phyloP scores from a whole-genome alignment of 108 stramenopile genomes.

The Nitzschia putrida region DNA sequence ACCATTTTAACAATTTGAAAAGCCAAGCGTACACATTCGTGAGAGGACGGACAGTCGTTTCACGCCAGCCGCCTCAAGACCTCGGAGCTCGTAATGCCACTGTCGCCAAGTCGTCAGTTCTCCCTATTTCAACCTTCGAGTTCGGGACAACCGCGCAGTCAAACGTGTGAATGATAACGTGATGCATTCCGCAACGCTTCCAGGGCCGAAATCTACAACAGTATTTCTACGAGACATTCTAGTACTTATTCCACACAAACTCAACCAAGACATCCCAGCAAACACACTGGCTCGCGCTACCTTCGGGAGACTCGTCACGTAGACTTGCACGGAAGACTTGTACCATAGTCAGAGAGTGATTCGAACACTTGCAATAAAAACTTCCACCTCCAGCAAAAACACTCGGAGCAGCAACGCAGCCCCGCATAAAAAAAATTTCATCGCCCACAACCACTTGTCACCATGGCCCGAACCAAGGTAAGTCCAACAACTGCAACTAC shows the following conservation, averaged over 20 bases:
- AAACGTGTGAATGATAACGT: not conserved
- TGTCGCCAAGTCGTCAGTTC: constrained; percentile 6
- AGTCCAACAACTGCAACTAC: constrained; percentile 1
- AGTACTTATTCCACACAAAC: constrained; percentile 2
- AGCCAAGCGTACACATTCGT: not conserved
- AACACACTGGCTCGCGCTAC: not conserved
- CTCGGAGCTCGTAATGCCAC: constrained; percentile 22
- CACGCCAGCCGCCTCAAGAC: not conserved
- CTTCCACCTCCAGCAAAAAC: not conserved
- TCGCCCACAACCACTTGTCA: constrained; percentile 15
- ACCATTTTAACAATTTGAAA: constrained; percentile 1
- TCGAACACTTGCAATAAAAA: not conserved
- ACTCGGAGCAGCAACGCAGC: not conserved
- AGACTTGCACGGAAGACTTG: not conserved
- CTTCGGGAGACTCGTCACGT: not conserved
- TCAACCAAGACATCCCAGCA: not conserved
- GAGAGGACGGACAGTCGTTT: not conserved
- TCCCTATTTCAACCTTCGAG: constrained; percentile 2
- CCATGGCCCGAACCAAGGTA: constrained; percentile 89
- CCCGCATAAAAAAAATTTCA: constrained; percentile 1
- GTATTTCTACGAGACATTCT: not conserved
- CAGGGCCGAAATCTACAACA: not conserved
- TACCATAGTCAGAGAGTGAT: not conserved
- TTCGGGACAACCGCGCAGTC: constrained; percentile 2
- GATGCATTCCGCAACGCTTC: constrained; percentile 1